Base-by-base conservation (phyloP, 83 land plant species). In the Isoetes engelmannii region DNA sequence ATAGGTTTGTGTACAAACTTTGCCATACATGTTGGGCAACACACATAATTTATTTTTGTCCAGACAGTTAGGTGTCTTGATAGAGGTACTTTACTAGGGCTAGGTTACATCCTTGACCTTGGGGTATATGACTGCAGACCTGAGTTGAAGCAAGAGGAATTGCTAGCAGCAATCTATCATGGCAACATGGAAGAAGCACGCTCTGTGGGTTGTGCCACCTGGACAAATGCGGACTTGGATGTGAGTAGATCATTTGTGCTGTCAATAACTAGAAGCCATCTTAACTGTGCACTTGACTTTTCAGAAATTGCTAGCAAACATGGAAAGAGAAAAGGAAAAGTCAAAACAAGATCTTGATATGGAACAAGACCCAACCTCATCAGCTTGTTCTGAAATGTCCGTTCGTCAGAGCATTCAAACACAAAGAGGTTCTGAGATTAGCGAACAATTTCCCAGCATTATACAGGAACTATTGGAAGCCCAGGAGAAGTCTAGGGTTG, bases 111-210 rank as follows among this genome's bases (percentile, higher is more conserved):
- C 10, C 3, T 59, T 8, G 28, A 59, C 28, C 0, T 59, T n/a
- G 3, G 62, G 62, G 28, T 59, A 37, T 59, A 8, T 42, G 18
- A 59, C 37, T 28, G 37, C 37, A 28, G 37, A 28, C 37, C 37
- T 28, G 62, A 59, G 62, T 42, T 59, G 18, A 59, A 18, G 8
- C 20, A 20, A 12, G 62, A 59, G 28, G 28, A 59, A 18, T 18
- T 59, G 62, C 62, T 59, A 37, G 28, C 18, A 59, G 62, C 62
- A 18, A 59, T 59, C 62, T 59, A 59, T 19, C 62, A 59, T 42
- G 18, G 18, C 10, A 59, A 37, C 20, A 8, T 59, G 62, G 62
- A 59, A 18, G 62, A 59, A 59, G 62, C 62, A 8, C 28, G 28
- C 10, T 19, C 62, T 19, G 8, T 42, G 10, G 62, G 62, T 12